Base-by-base conservation (phyloP, 805 yeast genomes). In the Wickerhamomyces strasburgensis region DNA sequence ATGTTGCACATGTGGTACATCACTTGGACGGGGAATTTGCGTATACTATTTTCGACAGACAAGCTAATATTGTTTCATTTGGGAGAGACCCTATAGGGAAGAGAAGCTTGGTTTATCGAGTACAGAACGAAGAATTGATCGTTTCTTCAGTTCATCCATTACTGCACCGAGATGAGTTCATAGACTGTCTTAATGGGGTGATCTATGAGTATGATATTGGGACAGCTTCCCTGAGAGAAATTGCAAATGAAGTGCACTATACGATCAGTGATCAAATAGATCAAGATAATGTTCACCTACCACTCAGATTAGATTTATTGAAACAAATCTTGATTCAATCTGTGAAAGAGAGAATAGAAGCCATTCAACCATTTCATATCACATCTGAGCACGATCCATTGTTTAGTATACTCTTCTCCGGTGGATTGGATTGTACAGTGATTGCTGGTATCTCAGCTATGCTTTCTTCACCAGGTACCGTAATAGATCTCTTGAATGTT, bases 351-450 rank as follows among this genome's bases (percentile, higher is more conserved):
- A 63, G 93, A 40, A 71, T 79, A n/a, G 53, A 59, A 8, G 70
- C 84, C 0, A 80, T 84, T 5, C 71, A 70, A 40, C 89, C 93
- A 2, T 38, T 73, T 3, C 72, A 69, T 39, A 43, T 35, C 15
- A 25, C 57, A 9, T 45, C 57, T 29, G 56, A 61, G 10, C 14
- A 31, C 11, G 48, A 49, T 16, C 56, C 65, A 1, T 57, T 59
- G 5, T 59, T 80, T 29, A 83, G 84, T 0, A 65, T 93, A 0
- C 60, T 93, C 23, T 93, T 89, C 54, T 86, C 96, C 30, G 99
- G 99, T 2, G 99, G 99, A 0, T 65, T 93, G 4, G 99, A 93
- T 54, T 93, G 98, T 57, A 81, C 97, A 0, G 60, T 90, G 0
- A 52, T 93, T 17, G 88, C 94, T 0, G 75, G 78, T 0, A 33